Base-by-base conservation (phyloP, 2,329 filamentous ascomycete genomes). In the Colletotrichum scovillei region DNA sequence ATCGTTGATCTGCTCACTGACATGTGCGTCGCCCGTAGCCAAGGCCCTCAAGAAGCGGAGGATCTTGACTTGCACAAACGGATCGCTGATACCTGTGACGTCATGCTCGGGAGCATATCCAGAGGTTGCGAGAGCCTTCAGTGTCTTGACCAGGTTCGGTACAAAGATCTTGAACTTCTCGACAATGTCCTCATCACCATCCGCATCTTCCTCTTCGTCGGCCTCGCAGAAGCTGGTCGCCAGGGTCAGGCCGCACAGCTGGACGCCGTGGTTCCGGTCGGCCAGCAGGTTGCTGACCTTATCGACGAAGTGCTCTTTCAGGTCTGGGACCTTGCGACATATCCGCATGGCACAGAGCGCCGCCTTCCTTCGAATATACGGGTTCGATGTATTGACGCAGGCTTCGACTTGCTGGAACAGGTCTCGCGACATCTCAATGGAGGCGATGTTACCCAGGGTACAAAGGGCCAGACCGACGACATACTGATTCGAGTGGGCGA, bases 331-430 rank as follows among this genome's bases (percentile, higher is more conserved):
- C 84, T 99, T 99, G 78, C 95, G 93, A 85, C 95, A 98, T 88
- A 99, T 98, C 77, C 95, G 91, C 97, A 99, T 99, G 63, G 97
- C 97, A 84, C 97, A 99, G n/a, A 99, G 89, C 4, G 97, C 97
- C 22, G 97, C 97, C 87, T 99, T 99, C 78, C 97, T 91, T 78
- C 97, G 91, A 81, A 99, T 98, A 82, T 99, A 99, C n/a, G 97
- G 97, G 82, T 99, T 99, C 66, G 95, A 93, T 62, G 95, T 98
- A 55, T 95, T 93, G 76, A 99, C 87, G 62, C 98, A 91, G 74
- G 90, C 94, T 84, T 99, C 97, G 82, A 99, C 94, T 88, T 99
- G 96, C 77, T 95, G 91, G 83, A 99, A 99, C 24, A 99, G 87
- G 84, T 99, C 97, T 87, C 97, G 90, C 22, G 97, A 97, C 97